Evolutionary conservation across 371 early-diverging fungal genomes (phyloP), one percentile per base, ranked within the genome.

Genomic region (Dinochytrium kinnereticum): DNA sequence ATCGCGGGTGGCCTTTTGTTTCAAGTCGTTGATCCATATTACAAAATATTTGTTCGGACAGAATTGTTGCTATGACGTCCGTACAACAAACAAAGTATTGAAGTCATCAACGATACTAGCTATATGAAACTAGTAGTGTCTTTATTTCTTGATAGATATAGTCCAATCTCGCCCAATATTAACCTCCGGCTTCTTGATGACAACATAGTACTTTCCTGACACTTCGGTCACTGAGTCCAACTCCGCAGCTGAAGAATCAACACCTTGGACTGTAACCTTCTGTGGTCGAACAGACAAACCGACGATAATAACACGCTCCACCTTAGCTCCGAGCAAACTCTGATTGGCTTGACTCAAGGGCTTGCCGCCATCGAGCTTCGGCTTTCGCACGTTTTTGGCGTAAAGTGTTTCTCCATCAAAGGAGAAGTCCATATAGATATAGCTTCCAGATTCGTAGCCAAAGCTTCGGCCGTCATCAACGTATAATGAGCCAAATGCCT

Each of bases 381-480:
- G 31, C 7, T 21, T 28, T 19, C 70, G 49, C 33, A 50, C 36
- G 17, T 39, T 28, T 15, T 51, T 79, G 51, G 84, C 79, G 0
- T 65, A 57, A 39, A 90, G 82, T 49, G 44, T 77, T 31, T 76
- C 81, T 31, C 74, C 73, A 10, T 70, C 70, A 76, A 78, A 90
- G 10, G 33, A 74, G 71, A 91, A 88, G 13, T 80, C 73, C 15
- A 82, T 81, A 73, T 85, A 81, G 55, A 91, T 79, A 80, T 88
- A 93, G 15, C 82, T 86, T 0, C 93, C 92, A 0, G 33, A 34
- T 76, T 88, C 77, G 73, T 90, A 92, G 49, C 82, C 88, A 74
- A 88, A 97, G 2, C 91, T 84, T 67, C 92, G 90, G n/a, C 96
- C 97, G 76, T 98, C 98, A 78, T 98, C 98, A 68, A 93, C 69